phyloP scores from a whole-genome alignment of 441 rosid genomes.

The Kokia cookei region DNA sequence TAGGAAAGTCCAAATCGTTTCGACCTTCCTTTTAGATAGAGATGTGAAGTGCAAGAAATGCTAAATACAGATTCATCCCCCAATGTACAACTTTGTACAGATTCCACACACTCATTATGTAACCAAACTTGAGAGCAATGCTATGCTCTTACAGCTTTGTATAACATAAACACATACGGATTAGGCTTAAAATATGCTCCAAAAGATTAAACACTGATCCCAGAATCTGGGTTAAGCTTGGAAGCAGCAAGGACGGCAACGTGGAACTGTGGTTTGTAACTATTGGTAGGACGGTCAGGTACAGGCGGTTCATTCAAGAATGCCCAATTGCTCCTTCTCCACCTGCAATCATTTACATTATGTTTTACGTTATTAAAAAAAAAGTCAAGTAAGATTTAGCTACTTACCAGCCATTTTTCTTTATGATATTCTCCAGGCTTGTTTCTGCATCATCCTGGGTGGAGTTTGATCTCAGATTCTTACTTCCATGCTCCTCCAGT shows the following conservation, averaged over 20 bases:
- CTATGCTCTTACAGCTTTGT: background rate
- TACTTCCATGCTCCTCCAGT: background rate
- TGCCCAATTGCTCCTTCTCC: slow-evolving; percentile 78
- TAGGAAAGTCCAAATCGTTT: too few species aligned
- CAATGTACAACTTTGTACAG: background rate
- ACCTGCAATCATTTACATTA: slow-evolving; percentile 34
- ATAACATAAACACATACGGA: background rate
- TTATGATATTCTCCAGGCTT: slow-evolving; percentile 18
- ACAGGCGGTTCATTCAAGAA: slow-evolving; percentile 80
- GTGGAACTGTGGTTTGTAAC: slow-evolving; percentile 51
- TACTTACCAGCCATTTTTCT: slow-evolving; percentile 40
- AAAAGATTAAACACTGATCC: slow-evolving; percentile 12
- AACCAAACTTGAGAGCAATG: background rate
- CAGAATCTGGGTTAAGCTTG: slow-evolving; percentile 4
- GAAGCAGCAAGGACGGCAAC: slow-evolving; percentile 31
- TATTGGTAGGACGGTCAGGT: slow-evolving; percentile 37
- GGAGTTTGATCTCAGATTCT: slow-evolving; percentile 27
- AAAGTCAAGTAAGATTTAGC: background rate
- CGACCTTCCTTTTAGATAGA: too few species aligned
- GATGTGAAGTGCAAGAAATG: too few species aligned
- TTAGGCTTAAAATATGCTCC: background rate
- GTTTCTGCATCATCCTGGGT: slow-evolving; percentile 12
- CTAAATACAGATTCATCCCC: background rate
- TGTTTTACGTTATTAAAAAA: background rate
- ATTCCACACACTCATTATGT: background rate